Evolutionary conservation across 179 eudicot species (phyloP).

Genomic region (Monotropa hypopitys): DNA sequence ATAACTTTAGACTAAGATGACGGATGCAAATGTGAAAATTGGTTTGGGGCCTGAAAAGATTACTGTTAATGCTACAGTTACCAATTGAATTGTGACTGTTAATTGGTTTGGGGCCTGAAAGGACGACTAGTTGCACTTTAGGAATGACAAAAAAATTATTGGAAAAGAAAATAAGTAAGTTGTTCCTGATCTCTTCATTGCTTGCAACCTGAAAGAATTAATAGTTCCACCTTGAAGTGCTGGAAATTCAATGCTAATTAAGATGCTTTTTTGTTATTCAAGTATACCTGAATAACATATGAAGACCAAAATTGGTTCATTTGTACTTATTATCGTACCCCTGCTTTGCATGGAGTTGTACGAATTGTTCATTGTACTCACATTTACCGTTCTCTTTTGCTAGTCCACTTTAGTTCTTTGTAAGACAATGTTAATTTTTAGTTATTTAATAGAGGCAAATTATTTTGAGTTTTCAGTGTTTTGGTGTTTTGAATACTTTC

Average conservation of each 20-base stretch:
- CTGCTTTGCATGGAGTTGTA: neutral
- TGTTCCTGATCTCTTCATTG: neutral
- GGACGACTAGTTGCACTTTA: neutral
- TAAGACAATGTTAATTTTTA: neutral
- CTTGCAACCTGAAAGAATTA: neutral
- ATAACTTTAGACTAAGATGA: neutral
- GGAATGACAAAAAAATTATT: neutral
- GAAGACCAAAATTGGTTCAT: neutral
- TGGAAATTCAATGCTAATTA: neutral
- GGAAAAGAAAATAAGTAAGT: neutral
- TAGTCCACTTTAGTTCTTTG: neutral
- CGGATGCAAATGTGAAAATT: neutral
- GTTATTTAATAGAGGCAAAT: neutral
- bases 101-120: neutral
- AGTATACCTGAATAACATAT: neutral
- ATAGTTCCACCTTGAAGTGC: neutral
- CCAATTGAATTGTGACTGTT: neutral
- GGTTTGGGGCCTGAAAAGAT: neutral
- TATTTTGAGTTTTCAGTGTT: neutral
- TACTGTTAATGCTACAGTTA: neutral
- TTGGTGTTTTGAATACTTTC: neutral
- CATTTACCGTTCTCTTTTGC: neutral
- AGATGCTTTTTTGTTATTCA: neutral
- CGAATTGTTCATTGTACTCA: neutral
- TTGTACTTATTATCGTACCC: neutral